Evolutionary conservation across 164 flowering plant species (phyloP), one percentile per base, ranked within the genome.

Genomic region (Hamamelis virginiana): DNA sequence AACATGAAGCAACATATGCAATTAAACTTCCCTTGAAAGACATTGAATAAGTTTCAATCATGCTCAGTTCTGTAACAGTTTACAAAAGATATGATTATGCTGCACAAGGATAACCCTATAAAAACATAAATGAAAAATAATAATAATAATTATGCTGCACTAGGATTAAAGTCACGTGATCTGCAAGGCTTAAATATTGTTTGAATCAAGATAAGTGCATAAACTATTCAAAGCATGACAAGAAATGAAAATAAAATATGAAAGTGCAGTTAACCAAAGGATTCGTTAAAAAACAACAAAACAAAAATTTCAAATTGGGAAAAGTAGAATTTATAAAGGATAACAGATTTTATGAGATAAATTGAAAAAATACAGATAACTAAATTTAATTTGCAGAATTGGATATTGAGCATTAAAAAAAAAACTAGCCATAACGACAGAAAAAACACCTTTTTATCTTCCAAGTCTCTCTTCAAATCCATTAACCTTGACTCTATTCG

Each of bases 391-490:
- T 13, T 1, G 3, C 11, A 48, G 25, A 21, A 61, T 19, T 44
- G 2, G 64, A 38, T 19, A 10, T 61, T 4, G 26, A 13, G 21
- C 19, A 38, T 15, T n/a, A 61, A 44, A 61, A n/a, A 27, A 18
- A 70, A 44, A 67, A 19, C 53, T 22, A 45, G 9, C n/a, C 26
- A 59, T 10, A 33, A 33, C 14, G 57, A 58, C 22, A 62, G 10
- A 45, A n/a, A 65, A 63, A 41, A 9, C 43, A 89, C 99, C 96
- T 87, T 91, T 78, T 90, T 89, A 64, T 87, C 92, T 46, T 76
- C 75, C 78, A 92, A 78, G 75, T 91, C 97, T 74, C 74, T 84
- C 59, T 86, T 86, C 74, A 92, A 83, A 70, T 86, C 86, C 55
- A 26, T 72, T 59, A 87, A 62, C 80, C 91, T 87, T 71, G 80